phyloP scores from a whole-genome alignment of 768 basidiomycete genomes.

The Lactarius akahatsu region DNA sequence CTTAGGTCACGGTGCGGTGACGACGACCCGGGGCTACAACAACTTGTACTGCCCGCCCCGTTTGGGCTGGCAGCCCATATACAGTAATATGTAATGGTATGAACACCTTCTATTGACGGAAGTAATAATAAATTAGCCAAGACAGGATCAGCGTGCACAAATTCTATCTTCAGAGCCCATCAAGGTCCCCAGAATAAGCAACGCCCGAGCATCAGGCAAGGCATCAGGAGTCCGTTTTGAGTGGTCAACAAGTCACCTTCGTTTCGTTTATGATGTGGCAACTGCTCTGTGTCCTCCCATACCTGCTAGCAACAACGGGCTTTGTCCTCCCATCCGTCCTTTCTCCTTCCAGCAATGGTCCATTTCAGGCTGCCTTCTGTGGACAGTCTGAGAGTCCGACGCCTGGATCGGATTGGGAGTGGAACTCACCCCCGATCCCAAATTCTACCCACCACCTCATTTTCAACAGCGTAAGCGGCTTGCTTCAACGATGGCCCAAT shows the following conservation, averaged over 20 bases:
- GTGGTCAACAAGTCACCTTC: background rate
- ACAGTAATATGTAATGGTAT: too few relatives aligned
- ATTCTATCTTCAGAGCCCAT: background rate
- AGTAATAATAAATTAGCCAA: too few relatives aligned
- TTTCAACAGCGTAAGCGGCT: constrained; percentile 38
- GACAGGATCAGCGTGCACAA: background rate
- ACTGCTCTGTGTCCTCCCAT: background rate
- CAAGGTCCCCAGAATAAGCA: too few relatives aligned
- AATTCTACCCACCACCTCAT: constrained; percentile 38
- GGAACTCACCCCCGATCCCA: constrained; percentile 30
- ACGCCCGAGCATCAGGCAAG: too few relatives aligned
- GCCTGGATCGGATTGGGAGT: background rate
- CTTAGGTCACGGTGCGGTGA: too few relatives aligned
- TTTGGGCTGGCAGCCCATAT: too few relatives aligned
- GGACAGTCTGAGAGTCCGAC: background rate
- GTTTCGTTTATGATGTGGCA: constrained; percentile 3
- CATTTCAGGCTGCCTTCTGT: constrained; percentile 27
- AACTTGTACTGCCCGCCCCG: too few relatives aligned
- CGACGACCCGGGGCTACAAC: too few relatives aligned
- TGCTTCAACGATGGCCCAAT: constrained; percentile 44
- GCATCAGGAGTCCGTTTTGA: too few relatives aligned
- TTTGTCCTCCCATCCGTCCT: constrained; percentile 2
- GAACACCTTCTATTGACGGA: too few relatives aligned
- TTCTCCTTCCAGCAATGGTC: constrained; percentile 30
- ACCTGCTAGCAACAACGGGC: background rate